phyloP scores from a whole-genome alignment of 768 basidiomycete genomes.

The Cyclocybe cylindracea region DNA sequence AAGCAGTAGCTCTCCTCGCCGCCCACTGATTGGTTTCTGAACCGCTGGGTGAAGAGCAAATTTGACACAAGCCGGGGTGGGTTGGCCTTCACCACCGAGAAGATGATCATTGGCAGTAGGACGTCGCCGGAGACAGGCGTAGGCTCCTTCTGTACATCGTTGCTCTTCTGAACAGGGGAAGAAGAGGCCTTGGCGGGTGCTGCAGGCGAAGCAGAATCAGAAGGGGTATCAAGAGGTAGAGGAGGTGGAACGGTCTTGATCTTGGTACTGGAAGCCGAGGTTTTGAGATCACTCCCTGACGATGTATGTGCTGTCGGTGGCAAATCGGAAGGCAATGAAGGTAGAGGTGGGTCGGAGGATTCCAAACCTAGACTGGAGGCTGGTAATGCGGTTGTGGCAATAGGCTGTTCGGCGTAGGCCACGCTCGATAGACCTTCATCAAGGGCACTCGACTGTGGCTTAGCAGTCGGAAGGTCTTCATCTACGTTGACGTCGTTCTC shows the following conservation, averaged over 20 bases:
- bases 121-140: constrained; percentile 83
- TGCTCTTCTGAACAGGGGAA: constrained; percentile 7
- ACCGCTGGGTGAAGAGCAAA: constrained; percentile 64
- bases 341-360: too few species aligned
- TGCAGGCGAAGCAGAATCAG: constrained; percentile 4
- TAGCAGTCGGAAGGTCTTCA: constrained; percentile 22
- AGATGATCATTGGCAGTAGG: constrained; percentile 91
- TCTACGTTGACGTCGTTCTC: constrained; percentile 35
- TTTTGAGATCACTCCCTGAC: constrained; percentile 1
- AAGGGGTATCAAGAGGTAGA: constrained; percentile 11
- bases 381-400: too few species aligned
- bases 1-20: constrained; percentile 93
- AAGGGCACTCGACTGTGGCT: constrained; percentile 1
- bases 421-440: too few species aligned
- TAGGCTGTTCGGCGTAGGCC: too few species aligned
- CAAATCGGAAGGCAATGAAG: too few species aligned
- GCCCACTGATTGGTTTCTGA: constrained; percentile 54
- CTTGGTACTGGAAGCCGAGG: too few species aligned
- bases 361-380: too few species aligned
- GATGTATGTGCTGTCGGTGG: background rate
- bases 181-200: constrained; percentile 17
- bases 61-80: constrained; percentile 78
- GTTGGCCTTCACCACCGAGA: constrained; percentile 90
- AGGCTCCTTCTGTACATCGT: constrained; percentile 22
- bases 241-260: constrained; percentile 16